Percentiles rank a stretch among this genome's conserved stretches.
phyloP scores from a whole-genome alignment of 2,329 filamentous ascomycete genomes.

The Dactylellina sp. region DNA sequence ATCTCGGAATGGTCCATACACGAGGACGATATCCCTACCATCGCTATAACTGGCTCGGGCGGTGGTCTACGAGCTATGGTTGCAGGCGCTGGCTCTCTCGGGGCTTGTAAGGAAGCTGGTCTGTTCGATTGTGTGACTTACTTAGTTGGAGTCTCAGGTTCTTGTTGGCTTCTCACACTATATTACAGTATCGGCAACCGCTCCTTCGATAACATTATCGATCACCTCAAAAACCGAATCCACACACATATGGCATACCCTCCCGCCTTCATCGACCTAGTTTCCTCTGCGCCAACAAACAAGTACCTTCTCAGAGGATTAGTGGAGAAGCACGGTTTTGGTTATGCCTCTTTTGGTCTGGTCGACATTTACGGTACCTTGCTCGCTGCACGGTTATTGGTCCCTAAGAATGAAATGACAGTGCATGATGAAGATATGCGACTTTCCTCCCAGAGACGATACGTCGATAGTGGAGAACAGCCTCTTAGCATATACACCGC shows the following conservation, averaged over 20 bases:
- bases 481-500: constrained; percentile 96
- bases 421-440: constrained; percentile 85
- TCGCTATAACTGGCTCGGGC: constrained; percentile 93
- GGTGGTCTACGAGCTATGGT: constrained; percentile 90
- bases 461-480: constrained; percentile 79
- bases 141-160: constrained; percentile 93
- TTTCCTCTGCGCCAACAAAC: constrained; percentile 91
- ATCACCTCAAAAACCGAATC: constrained; percentile 86
- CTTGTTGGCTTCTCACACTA: constrained; percentile 92
- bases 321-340: constrained; percentile 85
- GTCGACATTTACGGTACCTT: constrained; percentile 93
- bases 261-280: constrained; percentile 80
- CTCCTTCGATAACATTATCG: constrained; percentile 76
- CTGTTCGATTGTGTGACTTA: constrained; percentile 95
- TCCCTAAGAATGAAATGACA: constrained; percentile 84
- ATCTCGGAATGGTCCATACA: constrained; percentile 84
- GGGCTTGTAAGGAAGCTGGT: constrained; percentile 85
- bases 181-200: constrained; percentile 81
- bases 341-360: constrained; percentile 86
- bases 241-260: constrained; percentile 93
- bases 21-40: constrained; percentile 89
- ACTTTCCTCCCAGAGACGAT: constrained; percentile 84
- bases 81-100: constrained; percentile 86
- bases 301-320: constrained; percentile 88
- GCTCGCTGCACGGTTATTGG: constrained; percentile 83